Base-by-base conservation (phyloP, 257 asterid species). In the Fraxinus cuspidata region DNA sequence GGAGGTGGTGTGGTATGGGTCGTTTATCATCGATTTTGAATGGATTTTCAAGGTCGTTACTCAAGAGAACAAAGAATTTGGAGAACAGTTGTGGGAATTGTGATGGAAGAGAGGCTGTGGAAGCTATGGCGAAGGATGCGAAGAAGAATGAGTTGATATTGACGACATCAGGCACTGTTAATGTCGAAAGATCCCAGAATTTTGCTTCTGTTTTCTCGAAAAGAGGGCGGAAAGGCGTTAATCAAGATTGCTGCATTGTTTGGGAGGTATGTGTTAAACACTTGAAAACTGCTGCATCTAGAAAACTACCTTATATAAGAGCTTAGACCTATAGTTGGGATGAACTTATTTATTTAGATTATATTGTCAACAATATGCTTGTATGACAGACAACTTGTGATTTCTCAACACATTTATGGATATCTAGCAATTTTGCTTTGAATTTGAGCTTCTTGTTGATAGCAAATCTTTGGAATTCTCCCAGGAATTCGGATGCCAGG, bases 401-500 rank as follows among this genome's bases (percentile, higher is more conserved):
- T 42, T 42, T 15, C 51, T 47, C 21, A 47, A 47, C n/a, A 47
- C 7, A 47, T 16, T 47, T 8, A 16, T 3, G 21, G 58, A 47
- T 47, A 47, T 47, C 27, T 65, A 13, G 19, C 23, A 74, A 9
- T 42, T 13, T 29, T 73, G 74, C n/a, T 23, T 65, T 66, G n/a
- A 4, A n/a, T n/a, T 49, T 7, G 2, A 29, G 47, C 23, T 15
- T 42, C 7, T 25, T 31, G 78, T 40, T 42, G 4, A 51, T 68
- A 47, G 58, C 49, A 19, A 35, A 56, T n/a, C 19, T 7, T 1
- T 34, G 68, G 70, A 10, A 15, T 16, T 74, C 47, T 69, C 44
- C 6, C 58, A 93, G 99, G 97, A 92, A 38, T 93, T 93, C 86
- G 99, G 98, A 69, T 89, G 99, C 83, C 98, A 96, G 87, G 89